Base-by-base conservation (phyloP, 2,329 filamentous ascomycete genomes). In the Tolypocladium tropicale region DNA sequence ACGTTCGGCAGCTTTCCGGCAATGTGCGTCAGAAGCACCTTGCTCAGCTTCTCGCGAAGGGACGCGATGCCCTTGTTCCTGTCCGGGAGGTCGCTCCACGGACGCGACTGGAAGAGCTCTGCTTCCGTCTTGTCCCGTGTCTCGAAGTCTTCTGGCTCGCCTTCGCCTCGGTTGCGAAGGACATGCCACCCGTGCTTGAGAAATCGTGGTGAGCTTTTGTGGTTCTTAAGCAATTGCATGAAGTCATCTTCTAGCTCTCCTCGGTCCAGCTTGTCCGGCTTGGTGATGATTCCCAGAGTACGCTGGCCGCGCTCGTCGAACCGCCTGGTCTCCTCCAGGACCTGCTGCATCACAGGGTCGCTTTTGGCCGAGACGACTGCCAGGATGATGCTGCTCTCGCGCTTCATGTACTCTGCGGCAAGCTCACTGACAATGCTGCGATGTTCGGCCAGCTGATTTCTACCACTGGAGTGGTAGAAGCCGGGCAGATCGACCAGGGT, bases 401-500 rank as follows among this genome's bases (percentile, higher is more conserved):
- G 74, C 25, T 67, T 64, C 73, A 88, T 84, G 64, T 88, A 88
- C 0, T 65, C 65, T 2, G 74, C 62, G 1, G 83, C 77, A 9
- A 85, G 68, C 0, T 74, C 63, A 4, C 68, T 59, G 5, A 84
- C 76, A 0, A 75, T 58, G 3, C 73, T 64, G 0, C 75, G 72
- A 51, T 78, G 76, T 6, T 66, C 64, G 2, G 67, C 67, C 2
- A 72, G 73, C 60, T 82, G 76, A 1, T 74, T 66, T 37, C 74
- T 74, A 21, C 71, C 76, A n/a, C 74, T 68, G 0, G 73, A 70
- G 25, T 77, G 72, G 53, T 83, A 79, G 7, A 84, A 68, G 1
- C 81, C 81, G 0, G 81, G 81, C 2, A 84, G 70, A 63, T 85
- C 81, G 3, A 85, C 80, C 39, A 84, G 72, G 0, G 81, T 84